Conservation (phyloP, 495 filamentous ascomycete species). For the Thozetella sp. region DNA sequence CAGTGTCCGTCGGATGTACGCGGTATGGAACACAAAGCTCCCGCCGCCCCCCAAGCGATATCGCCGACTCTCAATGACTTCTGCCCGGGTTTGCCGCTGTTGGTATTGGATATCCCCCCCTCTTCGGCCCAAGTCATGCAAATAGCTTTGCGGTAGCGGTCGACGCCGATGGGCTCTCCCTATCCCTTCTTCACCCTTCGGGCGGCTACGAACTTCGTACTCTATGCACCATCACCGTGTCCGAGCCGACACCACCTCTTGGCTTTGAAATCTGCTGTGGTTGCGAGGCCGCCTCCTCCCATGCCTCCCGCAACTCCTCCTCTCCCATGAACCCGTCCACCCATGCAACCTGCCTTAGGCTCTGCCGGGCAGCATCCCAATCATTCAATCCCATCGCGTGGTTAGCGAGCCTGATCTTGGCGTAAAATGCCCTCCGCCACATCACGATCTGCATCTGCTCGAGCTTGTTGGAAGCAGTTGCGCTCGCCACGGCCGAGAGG, state of each 20-base stretch:
- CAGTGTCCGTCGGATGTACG: too few relatives aligned
- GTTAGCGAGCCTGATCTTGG: slow-evolving; percentile 22
- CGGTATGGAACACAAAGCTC: too few relatives aligned
- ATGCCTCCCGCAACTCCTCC: slow-evolving; percentile 23
- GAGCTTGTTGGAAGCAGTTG: slow-evolving; percentile 17
- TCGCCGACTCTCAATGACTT: too few relatives aligned
- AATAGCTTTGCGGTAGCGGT: too few relatives aligned
- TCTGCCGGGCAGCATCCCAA: slow-evolving; percentile 26
- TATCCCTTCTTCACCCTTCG: too few relatives aligned
- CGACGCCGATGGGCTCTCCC: too few relatives aligned
- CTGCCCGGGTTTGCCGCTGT: too few relatives aligned
- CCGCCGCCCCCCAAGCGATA: too few relatives aligned
- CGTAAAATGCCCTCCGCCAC: slow-evolving; percentile 8
- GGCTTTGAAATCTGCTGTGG: background rate
- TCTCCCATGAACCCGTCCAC: slow-evolving; percentile 27
- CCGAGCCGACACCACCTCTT: background rate
- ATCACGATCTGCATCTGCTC: slow-evolving; percentile 23
- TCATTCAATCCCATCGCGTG: slow-evolving; percentile 20
- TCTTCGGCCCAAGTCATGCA: too few relatives aligned
- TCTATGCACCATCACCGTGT: background rate
- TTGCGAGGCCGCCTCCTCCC: slow-evolving; percentile 27
- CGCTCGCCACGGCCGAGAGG: slow-evolving; percentile 22
- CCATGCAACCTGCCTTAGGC: slow-evolving; percentile 28
- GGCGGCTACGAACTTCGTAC: too few relatives aligned
- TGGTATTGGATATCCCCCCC: too few relatives aligned